Percentiles rank a stretch among this genome's conserved stretches.
phyloP scores from a whole-genome alignment of 768 basidiomycete genomes.

The Jaapia argillacea region DNA sequence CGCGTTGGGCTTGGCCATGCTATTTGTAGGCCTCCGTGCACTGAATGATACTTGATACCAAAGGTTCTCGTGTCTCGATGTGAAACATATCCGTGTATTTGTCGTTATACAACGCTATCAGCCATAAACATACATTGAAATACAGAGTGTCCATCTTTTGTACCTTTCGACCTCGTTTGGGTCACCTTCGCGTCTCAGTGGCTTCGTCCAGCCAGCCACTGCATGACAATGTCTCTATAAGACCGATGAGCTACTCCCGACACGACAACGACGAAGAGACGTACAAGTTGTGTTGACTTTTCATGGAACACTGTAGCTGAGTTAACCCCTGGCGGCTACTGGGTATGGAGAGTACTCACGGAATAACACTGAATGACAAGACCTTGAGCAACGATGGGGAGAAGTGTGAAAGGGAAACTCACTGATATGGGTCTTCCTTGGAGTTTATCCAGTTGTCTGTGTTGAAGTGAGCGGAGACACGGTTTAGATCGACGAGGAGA shows the following conservation, averaged over 20 bases:
- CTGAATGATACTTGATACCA: no score
- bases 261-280: neutral
- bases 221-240: slow-evolving; percentile 70
- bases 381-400: slow-evolving; percentile 1
- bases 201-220: slow-evolving; percentile 76
- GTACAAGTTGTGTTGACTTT: slow-evolving; percentile 87
- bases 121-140: no score
- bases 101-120: no score
- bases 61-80: no score
- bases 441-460: slow-evolving; percentile 72
- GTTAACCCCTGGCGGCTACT: no score
- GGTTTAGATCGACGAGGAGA: slow-evolving; percentile 5
- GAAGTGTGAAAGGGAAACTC: slow-evolving; percentile 21
- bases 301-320: slow-evolving; percentile 78
- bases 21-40: no score
- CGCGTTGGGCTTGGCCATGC: no score
- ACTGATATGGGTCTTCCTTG: slow-evolving; percentile 79
- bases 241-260: no score
- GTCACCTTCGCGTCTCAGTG: slow-evolving; percentile 46
- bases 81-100: no score
- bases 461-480: neutral
- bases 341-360: slow-evolving; percentile 40
- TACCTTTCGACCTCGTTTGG: no score
- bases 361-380: slow-evolving; percentile 57
- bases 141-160: no score